Conservation (phyloP, 1,139 yeast species). For the Diutina catenulata region DNA sequence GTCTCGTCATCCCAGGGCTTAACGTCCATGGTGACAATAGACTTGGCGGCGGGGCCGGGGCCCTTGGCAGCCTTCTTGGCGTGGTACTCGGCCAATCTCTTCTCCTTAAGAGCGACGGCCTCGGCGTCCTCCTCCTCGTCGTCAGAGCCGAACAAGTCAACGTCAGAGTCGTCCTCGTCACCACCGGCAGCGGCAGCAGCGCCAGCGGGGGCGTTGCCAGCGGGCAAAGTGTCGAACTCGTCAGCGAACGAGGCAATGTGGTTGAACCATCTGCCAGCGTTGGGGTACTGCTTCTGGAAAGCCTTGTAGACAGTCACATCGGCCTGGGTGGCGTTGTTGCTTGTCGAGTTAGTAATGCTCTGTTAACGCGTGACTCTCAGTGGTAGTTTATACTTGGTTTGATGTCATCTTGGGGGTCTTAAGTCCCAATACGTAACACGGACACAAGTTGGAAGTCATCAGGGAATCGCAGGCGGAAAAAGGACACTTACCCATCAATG, state of each 20-base stretch:
- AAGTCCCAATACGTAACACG: constrained; percentile 93
- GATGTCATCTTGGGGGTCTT: constrained; percentile 93
- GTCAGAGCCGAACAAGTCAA: constrained; percentile 89
- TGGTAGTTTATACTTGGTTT: constrained; percentile 17
- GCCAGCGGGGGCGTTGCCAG: constrained; percentile 50
- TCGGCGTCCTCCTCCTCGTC: constrained; percentile 93
- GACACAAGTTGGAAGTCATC: constrained; percentile 80
- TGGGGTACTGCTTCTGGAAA: constrained; percentile 88
- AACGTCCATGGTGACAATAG: constrained; percentile 90
- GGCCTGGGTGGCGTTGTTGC: constrained; percentile 87
- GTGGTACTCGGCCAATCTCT: constrained; percentile 95
- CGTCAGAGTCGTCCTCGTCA: constrained; percentile 82
- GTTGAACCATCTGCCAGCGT: constrained; percentile 96
- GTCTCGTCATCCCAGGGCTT: constrained; percentile 99
- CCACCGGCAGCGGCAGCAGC: constrained; percentile 53
- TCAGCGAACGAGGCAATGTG: constrained; percentile 89
- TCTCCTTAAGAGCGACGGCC: constrained; percentile 93
- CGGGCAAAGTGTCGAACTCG: constrained; percentile 77
- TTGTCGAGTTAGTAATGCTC: constrained; percentile 12
- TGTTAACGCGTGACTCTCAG: background rate
- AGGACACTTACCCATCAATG: constrained; percentile 75
- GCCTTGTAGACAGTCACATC: constrained; percentile 92
- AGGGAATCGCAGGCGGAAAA: constrained; percentile 14
- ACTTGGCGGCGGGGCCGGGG: constrained; percentile 97
- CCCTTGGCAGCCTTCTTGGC: constrained; percentile 97